Conservation (phyloP, 2,329 filamentous ascomycete species). For the Trichoderma asperellum region DNA sequence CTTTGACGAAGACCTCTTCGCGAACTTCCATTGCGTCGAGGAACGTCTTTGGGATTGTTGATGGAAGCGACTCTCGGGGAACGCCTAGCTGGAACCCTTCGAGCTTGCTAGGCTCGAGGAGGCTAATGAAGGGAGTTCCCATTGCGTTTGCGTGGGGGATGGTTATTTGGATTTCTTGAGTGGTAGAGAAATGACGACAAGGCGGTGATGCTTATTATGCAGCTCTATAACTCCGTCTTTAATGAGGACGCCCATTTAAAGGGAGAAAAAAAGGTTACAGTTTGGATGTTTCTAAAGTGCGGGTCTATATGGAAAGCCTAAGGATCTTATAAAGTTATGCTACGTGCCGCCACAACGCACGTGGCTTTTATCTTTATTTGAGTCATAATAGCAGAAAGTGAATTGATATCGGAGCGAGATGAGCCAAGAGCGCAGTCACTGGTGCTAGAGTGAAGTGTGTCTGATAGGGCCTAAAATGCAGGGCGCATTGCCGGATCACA, state of each 20-base stretch:
- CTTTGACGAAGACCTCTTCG: conserved; percentile 62
- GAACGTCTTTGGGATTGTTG: conserved; percentile 58
- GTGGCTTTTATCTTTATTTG: conserved; percentile 3
- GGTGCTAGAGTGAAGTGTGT: not conserved
- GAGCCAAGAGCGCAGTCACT: not conserved
- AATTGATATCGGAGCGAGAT: not conserved
- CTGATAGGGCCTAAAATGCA: not conserved
- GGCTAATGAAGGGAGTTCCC: conserved; percentile 55
- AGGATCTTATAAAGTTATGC: not conserved
- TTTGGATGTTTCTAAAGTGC: not conserved
- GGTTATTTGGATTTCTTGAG: not conserved
- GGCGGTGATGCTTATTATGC: not conserved
- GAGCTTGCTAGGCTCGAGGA: conserved; percentile 54
- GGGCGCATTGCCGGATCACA: not conserved
- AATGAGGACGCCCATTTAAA: not conserved
- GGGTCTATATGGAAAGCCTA: not conserved
- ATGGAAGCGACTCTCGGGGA: conserved; percentile 49
- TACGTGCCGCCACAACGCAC: not conserved
- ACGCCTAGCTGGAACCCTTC: conserved; percentile 50
- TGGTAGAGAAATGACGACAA: not conserved
- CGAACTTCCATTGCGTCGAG: conserved; percentile 67
- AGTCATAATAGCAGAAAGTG: conserved; percentile 9
- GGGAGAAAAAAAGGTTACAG: not conserved
- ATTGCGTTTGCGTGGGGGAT: conserved; percentile 37
- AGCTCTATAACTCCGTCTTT: not conserved